A percentile compares a stretch with the other conserved stretches of the same genome.
Conservation (phyloP, 176 grass and related monocot species). For the Eleusine coracana region DNA sequence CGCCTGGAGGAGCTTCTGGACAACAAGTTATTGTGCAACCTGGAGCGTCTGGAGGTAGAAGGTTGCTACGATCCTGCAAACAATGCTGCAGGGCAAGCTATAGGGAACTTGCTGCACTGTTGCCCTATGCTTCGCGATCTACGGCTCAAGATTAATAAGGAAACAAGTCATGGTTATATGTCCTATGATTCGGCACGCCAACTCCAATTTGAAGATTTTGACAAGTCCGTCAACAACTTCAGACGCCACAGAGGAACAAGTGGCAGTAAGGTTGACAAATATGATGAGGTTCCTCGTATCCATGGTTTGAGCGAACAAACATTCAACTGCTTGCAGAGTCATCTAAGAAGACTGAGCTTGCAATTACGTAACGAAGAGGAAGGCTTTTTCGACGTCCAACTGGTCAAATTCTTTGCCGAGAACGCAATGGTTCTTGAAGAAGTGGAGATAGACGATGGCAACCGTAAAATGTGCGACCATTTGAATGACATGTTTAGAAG, state of each 20-base stretch:
- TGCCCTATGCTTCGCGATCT: background rate
- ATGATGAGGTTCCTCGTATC: background rate
- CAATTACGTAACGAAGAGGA: background rate
- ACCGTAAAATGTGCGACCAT: no score
- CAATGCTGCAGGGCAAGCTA: no score
- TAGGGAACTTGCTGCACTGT: background rate
- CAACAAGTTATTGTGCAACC: background rate
- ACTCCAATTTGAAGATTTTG: no score
- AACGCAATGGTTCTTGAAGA: background rate
- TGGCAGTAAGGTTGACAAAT: background rate
- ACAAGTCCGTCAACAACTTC: background rate
- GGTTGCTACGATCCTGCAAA: rapidly evolving
- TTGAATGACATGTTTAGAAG: no score
- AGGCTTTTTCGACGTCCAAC: background rate
- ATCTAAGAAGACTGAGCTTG: slow-evolving; percentile 1
- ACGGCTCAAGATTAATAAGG: background rate
- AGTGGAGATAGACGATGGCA: background rate
- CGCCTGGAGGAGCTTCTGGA: no score
- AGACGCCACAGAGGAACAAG: background rate
- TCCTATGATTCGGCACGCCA: no score
- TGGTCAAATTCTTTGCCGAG: slow-evolving; percentile 3
- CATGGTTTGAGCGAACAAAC: background rate
- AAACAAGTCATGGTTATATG: no score
- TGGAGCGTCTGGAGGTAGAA: background rate
- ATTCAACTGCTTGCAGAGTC: background rate